Evolutionary conservation across 371 early-diverging fungal genomes (phyloP).

Genomic region (Mucor saturninus): DNA sequence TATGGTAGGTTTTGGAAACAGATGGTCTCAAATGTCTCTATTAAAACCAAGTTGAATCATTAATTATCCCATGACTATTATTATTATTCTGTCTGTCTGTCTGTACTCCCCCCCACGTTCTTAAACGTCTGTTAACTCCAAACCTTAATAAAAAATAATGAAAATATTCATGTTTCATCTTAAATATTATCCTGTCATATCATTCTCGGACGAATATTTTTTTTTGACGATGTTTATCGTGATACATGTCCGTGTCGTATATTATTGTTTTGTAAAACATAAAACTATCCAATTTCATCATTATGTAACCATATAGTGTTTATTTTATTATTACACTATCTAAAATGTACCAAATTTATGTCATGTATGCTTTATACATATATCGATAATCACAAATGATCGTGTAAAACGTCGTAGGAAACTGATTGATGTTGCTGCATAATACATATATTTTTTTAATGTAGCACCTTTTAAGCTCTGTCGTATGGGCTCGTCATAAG

Average conservation of each 20-base stretch:
- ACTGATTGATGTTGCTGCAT: neutral
- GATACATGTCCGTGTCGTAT: constrained; percentile 5
- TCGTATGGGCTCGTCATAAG: constrained; percentile 7
- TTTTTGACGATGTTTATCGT: constrained; percentile 19
- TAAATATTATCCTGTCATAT: constrained; percentile 21
- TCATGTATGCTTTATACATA: neutral
- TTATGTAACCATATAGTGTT: constrained; percentile 5
- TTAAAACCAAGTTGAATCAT: neutral
- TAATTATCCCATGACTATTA: constrained; percentile 16
- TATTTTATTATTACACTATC: neutral
- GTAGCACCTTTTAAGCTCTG: neutral
- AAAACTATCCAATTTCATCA: neutral
- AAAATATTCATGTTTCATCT: constrained; percentile 25
- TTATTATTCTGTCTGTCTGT: constrained; percentile 6
- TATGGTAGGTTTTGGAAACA: constrained; percentile 17
- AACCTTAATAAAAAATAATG: constrained; percentile 10
- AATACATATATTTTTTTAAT: neutral
- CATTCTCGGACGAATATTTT: constrained; percentile 10
- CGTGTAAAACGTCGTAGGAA: neutral
- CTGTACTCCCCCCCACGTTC: constrained; percentile 1
- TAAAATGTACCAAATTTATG: neutral
- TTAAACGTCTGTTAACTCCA: constrained; percentile 5
- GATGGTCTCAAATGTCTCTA: constrained; percentile 34
- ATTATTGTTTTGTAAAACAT: constrained; percentile 6
- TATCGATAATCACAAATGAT: constrained; percentile 1